Evolutionary conservation across 805 yeast species (phyloP), one percentile per base, ranked within the genome.

Genomic region (Lachancea nothofagi): DNA sequence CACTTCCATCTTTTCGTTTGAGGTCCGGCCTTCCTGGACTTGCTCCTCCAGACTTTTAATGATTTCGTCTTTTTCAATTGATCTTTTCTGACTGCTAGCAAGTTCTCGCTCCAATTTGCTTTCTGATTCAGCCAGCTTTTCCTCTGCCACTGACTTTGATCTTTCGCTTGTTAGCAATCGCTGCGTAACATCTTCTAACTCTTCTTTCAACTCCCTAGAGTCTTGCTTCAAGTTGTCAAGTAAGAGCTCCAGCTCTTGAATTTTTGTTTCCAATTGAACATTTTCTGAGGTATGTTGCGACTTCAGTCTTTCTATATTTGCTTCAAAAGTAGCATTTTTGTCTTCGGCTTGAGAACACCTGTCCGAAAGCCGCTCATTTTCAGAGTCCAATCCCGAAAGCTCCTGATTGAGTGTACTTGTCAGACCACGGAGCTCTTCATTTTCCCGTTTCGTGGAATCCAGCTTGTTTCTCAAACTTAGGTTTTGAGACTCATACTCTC

Each of bases 291-390:
- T 61, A 31, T 65, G 61, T 46, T 73, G 71, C 7, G 12, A 13
- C 8, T 3, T 10, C 13, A 13, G 13, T 14, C 14, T 13, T 38
- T 67, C 69, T 36, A 70, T 64, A 22, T 59, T 55, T 27, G 66
- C 58, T 45, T 67, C 67, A 31, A 67, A 45, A 23, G 58, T 58
- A 20, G 62, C 65, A 30, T 69, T 59, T 44, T 70, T 71, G 40
- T 66, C 57, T 27, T 64, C 59, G 42, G 69, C 64, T 43, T 65
- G 62, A 3, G 74, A 77, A 50, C 82, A 76, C 49, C 79, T 83
- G 21, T 56, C 58, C 46, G 77, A 78, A 44, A 79, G 51, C 22
- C 67, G 46, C 41, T 65, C 66, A 38, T 70, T 61, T 42, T 82
- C 87, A 22, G 62, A 62, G 45, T 77, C 80, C 43, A 80, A 52